These are phyloP conservation scores for Amphicarpaea edgeworthii DNA, from an alignment of 306 rosid genomes.

Conservation along the genomic window DNA sequence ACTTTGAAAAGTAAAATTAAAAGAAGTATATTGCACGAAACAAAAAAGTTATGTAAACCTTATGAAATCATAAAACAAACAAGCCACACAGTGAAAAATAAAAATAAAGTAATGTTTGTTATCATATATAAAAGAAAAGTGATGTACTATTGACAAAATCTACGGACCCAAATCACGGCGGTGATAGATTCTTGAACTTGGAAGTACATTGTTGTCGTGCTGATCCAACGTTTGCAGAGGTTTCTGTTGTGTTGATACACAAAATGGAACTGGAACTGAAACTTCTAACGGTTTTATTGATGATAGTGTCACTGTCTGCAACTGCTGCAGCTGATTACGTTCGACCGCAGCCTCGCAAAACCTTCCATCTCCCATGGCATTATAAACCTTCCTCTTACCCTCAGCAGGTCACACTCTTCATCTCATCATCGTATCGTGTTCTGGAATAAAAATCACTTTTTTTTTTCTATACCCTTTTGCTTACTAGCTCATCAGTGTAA, in stretches of 20 bases:
- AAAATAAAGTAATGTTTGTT: too few species aligned
- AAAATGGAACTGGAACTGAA: slow-evolving; percentile 55
- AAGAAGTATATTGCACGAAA: too few species aligned
- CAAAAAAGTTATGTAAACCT: neutral
- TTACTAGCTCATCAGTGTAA: slow-evolving; percentile 2
- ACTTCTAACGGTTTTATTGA: slow-evolving; percentile 40
- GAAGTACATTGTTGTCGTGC: slow-evolving; percentile 49
- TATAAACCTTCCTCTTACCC: slow-evolving; percentile 62
- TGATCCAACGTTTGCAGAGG: slow-evolving; percentile 41
- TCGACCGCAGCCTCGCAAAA: slow-evolving; percentile 82
- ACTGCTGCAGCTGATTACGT: slow-evolving; percentile 60
- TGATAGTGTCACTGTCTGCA: slow-evolving; percentile 35
- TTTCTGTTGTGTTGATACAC: neutral
- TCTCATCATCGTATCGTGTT: neutral
- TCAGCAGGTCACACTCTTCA: slow-evolving; percentile 65
- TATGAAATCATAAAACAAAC: neutral
- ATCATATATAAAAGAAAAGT: too few species aligned
- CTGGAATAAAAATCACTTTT: slow-evolving; percentile 23
- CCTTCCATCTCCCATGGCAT: slow-evolving; percentile 68
- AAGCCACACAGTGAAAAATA: slow-evolving; percentile 23
- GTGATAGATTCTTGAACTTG: slow-evolving; percentile 13
- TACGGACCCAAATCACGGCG: slow-evolving; percentile 43
- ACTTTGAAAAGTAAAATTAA: too few species aligned
- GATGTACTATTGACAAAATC: slow-evolving; percentile 12
- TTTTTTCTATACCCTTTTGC: slow-evolving; percentile 7